Base-by-base conservation (phyloP, 768 basidiomycete species). In the Serendipita sp. region DNA sequence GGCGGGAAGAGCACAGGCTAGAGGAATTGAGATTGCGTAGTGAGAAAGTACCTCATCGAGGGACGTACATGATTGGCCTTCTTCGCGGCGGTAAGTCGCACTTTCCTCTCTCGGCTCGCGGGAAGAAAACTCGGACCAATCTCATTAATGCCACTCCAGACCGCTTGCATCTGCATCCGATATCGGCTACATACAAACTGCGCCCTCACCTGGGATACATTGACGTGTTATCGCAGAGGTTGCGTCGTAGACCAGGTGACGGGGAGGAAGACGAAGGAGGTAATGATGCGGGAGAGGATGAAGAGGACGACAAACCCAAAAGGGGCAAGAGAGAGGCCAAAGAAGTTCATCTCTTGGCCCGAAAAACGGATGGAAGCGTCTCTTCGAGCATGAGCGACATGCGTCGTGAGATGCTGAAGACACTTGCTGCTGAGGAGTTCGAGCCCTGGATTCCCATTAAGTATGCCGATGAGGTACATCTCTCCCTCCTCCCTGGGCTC, bases 141-240 rank as follows among this genome's bases (percentile, higher is more conserved):
- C 8, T 18, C 18, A 53, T 34, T 34, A 24, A 5, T 53, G 18
- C 48, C 18, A 24, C 48, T 53, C 48, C 48, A 88, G 89, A 86
- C 41, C 81, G 80, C 66, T 76, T 92, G 51, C 83, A 92, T 73
- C 77, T 92, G 15, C 85, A 92, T 71, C 88, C 89, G 45, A 81
- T 92, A 70, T 80, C 75, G 67, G 82, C 89, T 75, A 86, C 82
- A 0, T 86, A 91, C 70, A 91, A 92, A 72, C 79, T 92, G 68
- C 84, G 89, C 51, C 90, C 90, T 7, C 86, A 86, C 2, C 74
- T 92, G 68, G 88, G 87, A 16, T 89, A 92, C 74, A 78, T 92
- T 67, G 91, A 92, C 71, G 74, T 82, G 66, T 72, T 86, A 64
- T 83, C 84, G 28, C 83, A 83, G 44, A 89, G 86, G 75, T 76